Evolutionary conservation across 495 filamentous ascomycete species (phyloP), one percentile per base, ranked within the genome.

Genomic region (Penicillium maclennaniae): DNA sequence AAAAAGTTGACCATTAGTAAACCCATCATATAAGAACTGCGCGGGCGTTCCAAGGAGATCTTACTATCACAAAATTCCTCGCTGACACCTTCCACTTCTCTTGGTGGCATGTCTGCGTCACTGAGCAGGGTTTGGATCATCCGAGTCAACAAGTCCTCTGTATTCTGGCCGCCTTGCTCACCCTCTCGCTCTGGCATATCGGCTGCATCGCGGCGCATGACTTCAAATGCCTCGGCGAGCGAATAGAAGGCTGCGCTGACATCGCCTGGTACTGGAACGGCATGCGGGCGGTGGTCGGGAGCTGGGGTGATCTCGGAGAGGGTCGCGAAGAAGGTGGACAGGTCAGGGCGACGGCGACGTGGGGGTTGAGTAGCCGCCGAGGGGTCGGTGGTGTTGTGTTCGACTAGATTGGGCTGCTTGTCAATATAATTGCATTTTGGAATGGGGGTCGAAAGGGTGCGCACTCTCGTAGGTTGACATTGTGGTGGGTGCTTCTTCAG

Each of bases 301-400:
- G 72, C 69, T 14, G 77, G 72, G 54, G 88, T 82, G 51, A 81
- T 77, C 59, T 86, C 80, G 60, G 78, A 74, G 45, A 95, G 84
- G 44, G 86, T 84, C 40, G 85, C 75, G 75, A 87, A 91, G 82
- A 97, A 97, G 68, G 86, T 88, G 43, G 87, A 86, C 71, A 96
- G 87, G 73, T 95, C 89, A 36, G 90, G 83, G 43, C 88, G 88
- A 45, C 84, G 85, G 51, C 60, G 74, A 59, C 57, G 74, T 36
- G 51, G 62, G 54, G 47, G 72, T 25, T 48, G 57, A 27, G 63
- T 41, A 54, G 53, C 45, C 51, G 68, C 45, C 36, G 72, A 63
- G 47, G 73, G 75, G 52, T 74, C 67, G 37, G 68, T 65, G 25
- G 74, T 88, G 66, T 86, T 87, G 77, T 97, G 92, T 69, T 96